Percentiles rank a stretch among this genome's conserved stretches.
Conservation (phyloP, 2,329 filamentous ascomycete genomes). For the Tolypocladium pustulatum region DNA sequence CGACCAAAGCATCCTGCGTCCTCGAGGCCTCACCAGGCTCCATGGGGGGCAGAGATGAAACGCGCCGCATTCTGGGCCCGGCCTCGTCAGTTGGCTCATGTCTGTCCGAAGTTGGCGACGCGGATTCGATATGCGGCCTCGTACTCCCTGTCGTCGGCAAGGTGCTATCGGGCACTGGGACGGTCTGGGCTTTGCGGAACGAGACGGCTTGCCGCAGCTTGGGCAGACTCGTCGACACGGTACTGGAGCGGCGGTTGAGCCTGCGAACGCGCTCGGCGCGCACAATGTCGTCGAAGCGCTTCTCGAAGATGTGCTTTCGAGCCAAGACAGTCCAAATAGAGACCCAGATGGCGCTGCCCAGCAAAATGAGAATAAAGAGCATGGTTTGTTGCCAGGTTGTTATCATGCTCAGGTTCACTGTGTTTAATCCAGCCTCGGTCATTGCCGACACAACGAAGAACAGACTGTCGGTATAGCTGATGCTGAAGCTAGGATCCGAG, state of each 20-base stretch:
- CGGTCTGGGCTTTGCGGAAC: background rate
- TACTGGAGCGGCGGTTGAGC: background rate
- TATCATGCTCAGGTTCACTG: background rate
- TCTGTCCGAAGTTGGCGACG: background rate
- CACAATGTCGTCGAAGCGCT: background rate
- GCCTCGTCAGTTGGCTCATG: background rate
- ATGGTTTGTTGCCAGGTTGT: background rate
- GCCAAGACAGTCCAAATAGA: background rate
- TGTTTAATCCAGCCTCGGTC: background rate
- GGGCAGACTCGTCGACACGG: background rate
- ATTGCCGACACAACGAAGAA: background rate
- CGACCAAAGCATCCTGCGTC: background rate
- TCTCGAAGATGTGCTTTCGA: background rate
- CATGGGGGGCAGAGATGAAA: background rate
- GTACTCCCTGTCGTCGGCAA: background rate
- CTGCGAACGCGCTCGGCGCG: background rate
- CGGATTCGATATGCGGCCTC: background rate
- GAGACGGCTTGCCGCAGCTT: background rate
- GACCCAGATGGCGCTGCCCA: background rate
- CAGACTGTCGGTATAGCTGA: background rate
- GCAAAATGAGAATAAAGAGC: background rate
- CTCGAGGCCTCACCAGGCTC: background rate
- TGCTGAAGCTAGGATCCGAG: background rate
- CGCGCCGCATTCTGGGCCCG: background rate
- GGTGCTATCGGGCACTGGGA: background rate